A percentile compares a stretch with the other conserved stretches of the same genome.
phyloP scores from a whole-genome alignment of 192 early-diverging fungal species.

The Geranomyces michiganensis region DNA sequence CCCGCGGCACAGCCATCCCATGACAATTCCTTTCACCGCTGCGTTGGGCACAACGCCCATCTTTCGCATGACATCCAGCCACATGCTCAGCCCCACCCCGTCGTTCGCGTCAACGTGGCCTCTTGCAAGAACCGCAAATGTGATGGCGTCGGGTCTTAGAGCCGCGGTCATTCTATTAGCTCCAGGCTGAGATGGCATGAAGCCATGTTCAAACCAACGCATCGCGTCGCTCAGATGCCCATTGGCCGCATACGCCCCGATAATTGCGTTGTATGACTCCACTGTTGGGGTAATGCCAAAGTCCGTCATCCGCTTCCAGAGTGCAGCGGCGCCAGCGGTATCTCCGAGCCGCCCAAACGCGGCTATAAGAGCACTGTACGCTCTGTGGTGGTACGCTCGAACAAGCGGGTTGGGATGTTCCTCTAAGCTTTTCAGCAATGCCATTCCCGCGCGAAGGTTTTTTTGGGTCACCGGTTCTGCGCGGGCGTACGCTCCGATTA shows the following conservation, averaged over 20 bases:
- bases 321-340: not conserved
- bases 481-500: conserved; percentile 1
- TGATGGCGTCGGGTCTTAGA: not conserved
- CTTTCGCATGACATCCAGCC: conserved; percentile 1
- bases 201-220: not conserved
- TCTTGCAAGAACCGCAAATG: not conserved
- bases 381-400: not conserved
- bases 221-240: conserved; percentile 1
- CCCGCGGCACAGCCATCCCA: not conserved
- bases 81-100: not conserved
- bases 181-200: not conserved
- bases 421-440: not conserved
- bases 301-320: not conserved
- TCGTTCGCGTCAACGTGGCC: conserved; percentile 14
- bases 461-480: not conserved
- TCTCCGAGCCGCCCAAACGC: not conserved
- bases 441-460: not conserved
- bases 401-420: conserved; percentile 2
- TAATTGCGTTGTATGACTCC: conserved; percentile 12
- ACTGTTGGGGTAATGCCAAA: not conserved
- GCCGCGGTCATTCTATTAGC: not conserved
- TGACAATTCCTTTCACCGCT: not conserved
- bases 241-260: not conserved
- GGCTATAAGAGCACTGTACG: conserved; percentile 7
- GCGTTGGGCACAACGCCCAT: not conserved